Percentiles rank a stretch among this genome's conserved stretches.
Evolutionary conservation across 352 stramenopile genomes (phyloP).

Genomic region (Globisporangium okanoganense): DNA sequence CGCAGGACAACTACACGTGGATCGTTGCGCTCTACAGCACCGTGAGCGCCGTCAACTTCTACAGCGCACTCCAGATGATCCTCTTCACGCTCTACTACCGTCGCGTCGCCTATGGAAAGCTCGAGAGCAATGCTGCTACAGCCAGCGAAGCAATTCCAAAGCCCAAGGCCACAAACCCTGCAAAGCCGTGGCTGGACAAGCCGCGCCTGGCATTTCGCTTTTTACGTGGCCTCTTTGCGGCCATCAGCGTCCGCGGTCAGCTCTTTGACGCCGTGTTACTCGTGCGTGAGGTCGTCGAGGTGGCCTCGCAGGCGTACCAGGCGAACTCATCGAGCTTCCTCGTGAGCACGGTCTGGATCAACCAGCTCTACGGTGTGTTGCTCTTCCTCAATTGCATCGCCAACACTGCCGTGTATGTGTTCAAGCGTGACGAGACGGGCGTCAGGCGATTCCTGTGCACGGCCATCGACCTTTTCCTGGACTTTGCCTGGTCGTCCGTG

Average conservation of each 20-base stretch:
- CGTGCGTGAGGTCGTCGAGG: slow-evolving; percentile 22
- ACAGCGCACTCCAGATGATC: slow-evolving; percentile 10
- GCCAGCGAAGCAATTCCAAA: background rate
- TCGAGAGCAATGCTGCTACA: background rate
- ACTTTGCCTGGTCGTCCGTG: slow-evolving; percentile 28
- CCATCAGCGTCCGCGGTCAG: slow-evolving; percentile 20
- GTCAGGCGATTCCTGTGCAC: slow-evolving; percentile 23
- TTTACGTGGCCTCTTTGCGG: background rate
- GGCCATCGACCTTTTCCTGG: slow-evolving; percentile 20
- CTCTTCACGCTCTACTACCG: slow-evolving; percentile 9
- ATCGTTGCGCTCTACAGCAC: slow-evolving; percentile 10
- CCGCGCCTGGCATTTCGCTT: background rate
- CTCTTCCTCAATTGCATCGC: slow-evolving; percentile 26
- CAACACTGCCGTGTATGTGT: slow-evolving; percentile 19
- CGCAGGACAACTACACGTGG: slow-evolving; percentile 6
- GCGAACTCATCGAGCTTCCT: slow-evolving; percentile 21
- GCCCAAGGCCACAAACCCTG: no score
- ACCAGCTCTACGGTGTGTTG: slow-evolving; percentile 23
- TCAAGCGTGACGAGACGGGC: slow-evolving; percentile 20
- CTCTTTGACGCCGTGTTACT: slow-evolving; percentile 23
- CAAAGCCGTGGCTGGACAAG: background rate
- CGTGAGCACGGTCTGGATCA: slow-evolving; percentile 29
- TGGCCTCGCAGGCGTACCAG: slow-evolving; percentile 26
- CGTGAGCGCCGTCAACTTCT: slow-evolving; percentile 13
- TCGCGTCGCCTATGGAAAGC: slow-evolving; percentile 1